phyloP scores from a whole-genome alignment of 2,329 filamentous ascomycete genomes.

The Sordariomycetes sp. region DNA sequence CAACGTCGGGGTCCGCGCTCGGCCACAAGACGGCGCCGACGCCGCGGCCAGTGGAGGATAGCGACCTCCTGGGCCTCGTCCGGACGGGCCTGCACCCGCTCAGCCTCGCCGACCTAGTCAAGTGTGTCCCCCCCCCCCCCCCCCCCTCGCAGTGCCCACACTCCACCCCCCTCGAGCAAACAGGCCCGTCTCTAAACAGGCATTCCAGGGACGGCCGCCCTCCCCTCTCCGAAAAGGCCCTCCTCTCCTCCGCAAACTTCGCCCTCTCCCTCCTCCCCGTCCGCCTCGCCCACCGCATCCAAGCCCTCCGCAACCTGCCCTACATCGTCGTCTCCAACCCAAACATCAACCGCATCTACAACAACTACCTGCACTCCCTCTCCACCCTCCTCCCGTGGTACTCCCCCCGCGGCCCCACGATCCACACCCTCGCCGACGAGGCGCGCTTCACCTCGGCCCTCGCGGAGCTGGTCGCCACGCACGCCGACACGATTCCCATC shows the following conservation, averaged over 20 bases:
- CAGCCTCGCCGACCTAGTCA: constrained; percentile 79
- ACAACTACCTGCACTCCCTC: constrained; percentile 89
- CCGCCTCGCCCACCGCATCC: constrained; percentile 84
- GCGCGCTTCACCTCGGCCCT: constrained; percentile 85
- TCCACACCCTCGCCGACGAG: constrained; percentile 65
- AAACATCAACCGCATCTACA: constrained; percentile 86
- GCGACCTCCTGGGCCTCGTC: constrained; percentile 68
- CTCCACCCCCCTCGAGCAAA: too few species aligned
- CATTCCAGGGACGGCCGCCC: constrained; percentile 56
- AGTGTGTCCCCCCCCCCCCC: constrained; percentile 33
- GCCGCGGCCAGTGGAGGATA: constrained; percentile 38
- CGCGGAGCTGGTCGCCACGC: constrained; percentile 88
- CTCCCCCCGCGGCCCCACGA: constrained; percentile 41
- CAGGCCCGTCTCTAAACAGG: neutral
- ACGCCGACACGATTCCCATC: constrained; percentile 86
- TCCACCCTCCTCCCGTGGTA: constrained; percentile 77
- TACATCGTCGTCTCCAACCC: constrained; percentile 98
- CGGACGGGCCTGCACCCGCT: constrained; percentile 66
- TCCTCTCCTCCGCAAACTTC: constrained; percentile 89
- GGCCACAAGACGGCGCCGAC: neutral
- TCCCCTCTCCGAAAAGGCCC: constrained; percentile 64
- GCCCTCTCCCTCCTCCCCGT: constrained; percentile 85
- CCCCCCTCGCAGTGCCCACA: neutral
- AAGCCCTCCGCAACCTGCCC: constrained; percentile 82
- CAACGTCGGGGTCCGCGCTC: neutral